These are phyloP conservation scores for Benincasa hispida DNA, from an alignment of 306 rosid genomes.

Conservation along the genomic window DNA sequence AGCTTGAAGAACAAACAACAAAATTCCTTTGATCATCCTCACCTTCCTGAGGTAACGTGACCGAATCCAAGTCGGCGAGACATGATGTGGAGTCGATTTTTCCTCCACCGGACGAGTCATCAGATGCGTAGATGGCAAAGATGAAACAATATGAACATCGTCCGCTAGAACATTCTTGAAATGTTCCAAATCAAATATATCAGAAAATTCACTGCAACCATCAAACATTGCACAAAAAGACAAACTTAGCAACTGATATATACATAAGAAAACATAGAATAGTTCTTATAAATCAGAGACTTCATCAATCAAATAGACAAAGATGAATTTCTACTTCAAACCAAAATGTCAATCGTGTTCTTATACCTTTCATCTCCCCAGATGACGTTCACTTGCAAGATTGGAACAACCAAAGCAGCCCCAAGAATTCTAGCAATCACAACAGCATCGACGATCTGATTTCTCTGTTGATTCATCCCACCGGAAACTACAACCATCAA, in stretches of 20 bases:
- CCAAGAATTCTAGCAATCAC: conserved; percentile 96
- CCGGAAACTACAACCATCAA: conserved; percentile 88
- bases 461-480: conserved; percentile 97
- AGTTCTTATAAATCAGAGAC: neutral
- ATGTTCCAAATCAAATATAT: conserved; percentile 87
- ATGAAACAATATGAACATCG: conserved; percentile 72
- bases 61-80: conserved; percentile 74
- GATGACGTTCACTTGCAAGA: conserved; percentile 86
- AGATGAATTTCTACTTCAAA: neutral
- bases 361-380: conserved; percentile 97
- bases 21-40: conserved; percentile 14
- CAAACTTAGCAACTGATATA: neutral
- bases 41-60: conserved; percentile 66
- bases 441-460: conserved; percentile 97
- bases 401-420: conserved; percentile 86
- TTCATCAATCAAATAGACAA: neutral
- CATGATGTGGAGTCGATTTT: conserved; percentile 64
- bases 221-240: conserved; percentile 7
- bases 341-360: neutral
- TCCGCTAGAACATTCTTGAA: conserved; percentile 66
- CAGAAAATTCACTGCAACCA: conserved; percentile 80
- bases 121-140: conserved; percentile 82
- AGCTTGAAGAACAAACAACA: conserved; percentile 4
- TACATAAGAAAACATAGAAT: neutral
- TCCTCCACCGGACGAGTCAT: conserved; percentile 76